Base-by-base conservation (phyloP, 306 rosid genomes). In the Alnus rubra region DNA sequence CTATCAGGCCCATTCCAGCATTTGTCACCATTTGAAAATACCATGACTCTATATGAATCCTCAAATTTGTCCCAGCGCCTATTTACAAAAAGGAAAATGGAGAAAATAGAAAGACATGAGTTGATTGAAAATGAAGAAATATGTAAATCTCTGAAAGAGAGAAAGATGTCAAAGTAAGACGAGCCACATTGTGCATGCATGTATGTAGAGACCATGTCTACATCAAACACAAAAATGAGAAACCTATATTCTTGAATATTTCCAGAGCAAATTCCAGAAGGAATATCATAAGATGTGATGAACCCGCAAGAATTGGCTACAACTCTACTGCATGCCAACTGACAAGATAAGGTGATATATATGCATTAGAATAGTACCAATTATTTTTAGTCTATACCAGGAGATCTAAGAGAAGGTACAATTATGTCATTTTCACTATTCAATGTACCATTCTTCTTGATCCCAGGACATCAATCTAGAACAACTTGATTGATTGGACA, bases 1-100 rank as follows among this genome's bases (percentile, higher is more conserved):
- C 99, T 87, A 86, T 93, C 99, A 23, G 99, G 99, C 65, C 99
- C 99, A 84, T 96, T 96, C 99, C 99, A 96, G 90, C 99, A 96
- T 51, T 74, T 88, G 82, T 96, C 99, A 33, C 99, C 99, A 67
- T 83, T 86, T 76, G 97, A 84, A 78, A 96, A 96, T 71, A 87
- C 73, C 99, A 96, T 93, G 78, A 85, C 84, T 77, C 73, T 91
- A 83, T 93, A 89, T 1, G 93, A 90, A 80, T 91, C 97, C 81
- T 93, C 99, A 88, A 93, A 96, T 84, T 93, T 93, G 83, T 93
- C 96, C 99, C 99, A 96, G 74, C 82, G 88, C 86, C 99, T 96
- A 85, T 84, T 69, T 69, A 56, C 71, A 53, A 68, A 15, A 62
- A 76, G 39, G 62, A 58, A 73, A 69, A 31, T 42, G 72, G 31